phyloP scores from a whole-genome alignment of 768 basidiomycete species.

The Mycena capillaripes region DNA sequence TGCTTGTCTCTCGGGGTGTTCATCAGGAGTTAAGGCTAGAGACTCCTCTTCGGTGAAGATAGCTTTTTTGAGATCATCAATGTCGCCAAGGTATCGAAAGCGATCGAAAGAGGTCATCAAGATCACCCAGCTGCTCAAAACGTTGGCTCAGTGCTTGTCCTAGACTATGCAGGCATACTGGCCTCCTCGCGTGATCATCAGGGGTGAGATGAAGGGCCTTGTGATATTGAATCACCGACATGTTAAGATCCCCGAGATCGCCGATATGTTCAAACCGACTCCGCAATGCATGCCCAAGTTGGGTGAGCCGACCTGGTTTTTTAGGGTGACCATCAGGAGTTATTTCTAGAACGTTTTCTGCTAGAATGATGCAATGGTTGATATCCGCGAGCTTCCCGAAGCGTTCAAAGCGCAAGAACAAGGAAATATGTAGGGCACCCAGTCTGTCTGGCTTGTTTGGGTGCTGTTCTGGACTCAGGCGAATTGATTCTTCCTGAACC shows the following conservation, averaged over 20 bases:
- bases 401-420: neutral
- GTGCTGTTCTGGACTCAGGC: neutral
- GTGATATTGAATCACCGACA: neutral
- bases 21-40: neutral
- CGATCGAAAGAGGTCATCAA: too few relatives aligned
- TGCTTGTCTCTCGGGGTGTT: neutral
- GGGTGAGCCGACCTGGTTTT: neutral
- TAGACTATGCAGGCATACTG: neutral
- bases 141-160: neutral
- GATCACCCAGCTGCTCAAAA: neutral
- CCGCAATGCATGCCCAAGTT: neutral
- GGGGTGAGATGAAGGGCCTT: neutral
- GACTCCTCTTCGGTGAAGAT: too few relatives aligned
- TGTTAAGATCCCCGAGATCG: neutral
- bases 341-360: neutral
- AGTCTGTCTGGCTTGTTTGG: neutral
- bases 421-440: neutral
- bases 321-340: neutral
- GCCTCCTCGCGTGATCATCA: neutral
- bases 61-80: too few relatives aligned
- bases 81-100: too few relatives aligned
- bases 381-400: neutral
- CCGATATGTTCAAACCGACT: conserved; percentile 3
- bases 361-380: neutral
- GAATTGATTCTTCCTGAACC: neutral